Percentiles rank a stretch among this genome's conserved stretches.
These are phyloP conservation scores for Iris pallida DNA, from an alignment of 116 monocot species.

Conservation along the genomic window DNA sequence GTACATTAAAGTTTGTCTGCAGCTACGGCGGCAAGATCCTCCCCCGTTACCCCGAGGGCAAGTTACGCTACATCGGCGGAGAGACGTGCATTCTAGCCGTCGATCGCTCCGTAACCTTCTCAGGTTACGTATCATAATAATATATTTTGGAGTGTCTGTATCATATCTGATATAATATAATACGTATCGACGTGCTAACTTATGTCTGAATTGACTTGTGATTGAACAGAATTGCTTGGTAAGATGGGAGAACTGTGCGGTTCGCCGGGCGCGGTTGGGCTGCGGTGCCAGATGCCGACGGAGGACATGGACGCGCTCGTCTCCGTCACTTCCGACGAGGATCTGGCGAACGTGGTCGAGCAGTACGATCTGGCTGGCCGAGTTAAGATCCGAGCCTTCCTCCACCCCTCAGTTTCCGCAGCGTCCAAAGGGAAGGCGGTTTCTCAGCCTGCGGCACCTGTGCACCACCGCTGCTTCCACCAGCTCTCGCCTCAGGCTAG, in stretches of 20 bases:
- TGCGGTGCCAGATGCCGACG: constrained; percentile 29
- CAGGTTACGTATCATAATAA: too few relatives aligned
- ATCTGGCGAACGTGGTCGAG: constrained; percentile 34
- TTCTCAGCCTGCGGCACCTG: too few relatives aligned
- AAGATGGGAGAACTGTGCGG: too few relatives aligned
- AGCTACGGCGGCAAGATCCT: constrained; percentile 27
- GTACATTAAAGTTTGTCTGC: constrained; percentile 18
- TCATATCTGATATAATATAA: too few relatives aligned
- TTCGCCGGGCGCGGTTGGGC: not conserved
- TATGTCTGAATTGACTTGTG: too few relatives aligned
- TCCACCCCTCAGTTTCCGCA: constrained; percentile 2
- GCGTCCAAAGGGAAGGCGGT: too few relatives aligned
- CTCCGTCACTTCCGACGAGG: constrained; percentile 37
- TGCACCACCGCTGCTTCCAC: too few relatives aligned
- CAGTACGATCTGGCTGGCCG: constrained; percentile 35
- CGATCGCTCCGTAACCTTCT: constrained; percentile 17
- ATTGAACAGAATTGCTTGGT: constrained; percentile 10
- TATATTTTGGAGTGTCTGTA: not conserved
- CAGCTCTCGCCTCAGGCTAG: too few relatives aligned
- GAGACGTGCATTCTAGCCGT: constrained; percentile 15
- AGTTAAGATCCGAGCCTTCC: constrained; percentile 73
- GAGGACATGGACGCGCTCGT: constrained; percentile 40
- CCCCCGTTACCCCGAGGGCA: constrained; percentile 20
- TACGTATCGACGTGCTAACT: too few relatives aligned
- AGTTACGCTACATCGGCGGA: constrained; percentile 25